Conservation (phyloP, 495 filamentous ascomycete genomes). For the Lepidopterella palustris region DNA sequence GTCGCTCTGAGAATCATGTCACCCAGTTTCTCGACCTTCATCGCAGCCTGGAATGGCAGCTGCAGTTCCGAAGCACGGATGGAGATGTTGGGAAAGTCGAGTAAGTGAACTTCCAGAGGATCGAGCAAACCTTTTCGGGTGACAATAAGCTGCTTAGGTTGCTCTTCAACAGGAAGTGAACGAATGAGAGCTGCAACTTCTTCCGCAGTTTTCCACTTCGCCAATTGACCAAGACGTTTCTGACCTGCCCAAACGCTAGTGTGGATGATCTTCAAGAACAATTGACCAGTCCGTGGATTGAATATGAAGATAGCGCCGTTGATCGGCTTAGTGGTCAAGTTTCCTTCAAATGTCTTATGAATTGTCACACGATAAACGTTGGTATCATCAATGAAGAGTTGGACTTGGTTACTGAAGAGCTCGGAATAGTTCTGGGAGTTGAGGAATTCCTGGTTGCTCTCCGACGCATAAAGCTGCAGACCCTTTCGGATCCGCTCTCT, state of each 20-base stretch:
- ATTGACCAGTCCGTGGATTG: constrained; percentile 93
- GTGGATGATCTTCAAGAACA: constrained; percentile 99
- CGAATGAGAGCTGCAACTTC: constrained; percentile 98
- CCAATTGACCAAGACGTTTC: constrained; percentile 96
- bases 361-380: constrained; percentile 99
- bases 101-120: constrained; percentile 92
- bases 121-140: constrained; percentile 96
- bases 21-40: constrained; percentile 99
- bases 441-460: constrained; percentile 98
- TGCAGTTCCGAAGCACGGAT: constrained; percentile 98
- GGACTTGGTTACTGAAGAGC: constrained; percentile 97
- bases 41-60: constrained; percentile 97
- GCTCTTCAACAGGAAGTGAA: constrained; percentile 95
- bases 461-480: constrained; percentile 94
- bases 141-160: constrained; percentile 98
- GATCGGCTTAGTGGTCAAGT: constrained; percentile 98
- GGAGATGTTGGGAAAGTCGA: constrained; percentile 99
- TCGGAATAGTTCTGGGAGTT: constrained; percentile 99
- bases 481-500: constrained; percentile 98
- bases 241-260: constrained; percentile 99
- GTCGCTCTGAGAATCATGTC: constrained; percentile 99
- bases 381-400: constrained; percentile 98
- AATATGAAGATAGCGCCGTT: constrained; percentile 99
- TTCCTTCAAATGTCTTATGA: constrained; percentile 99
- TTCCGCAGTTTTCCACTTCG: constrained; percentile 99